These are phyloP conservation scores for Geotrichum bryndzae DNA, from an alignment of 1,139 yeast species.

Conservation along the genomic window DNA sequence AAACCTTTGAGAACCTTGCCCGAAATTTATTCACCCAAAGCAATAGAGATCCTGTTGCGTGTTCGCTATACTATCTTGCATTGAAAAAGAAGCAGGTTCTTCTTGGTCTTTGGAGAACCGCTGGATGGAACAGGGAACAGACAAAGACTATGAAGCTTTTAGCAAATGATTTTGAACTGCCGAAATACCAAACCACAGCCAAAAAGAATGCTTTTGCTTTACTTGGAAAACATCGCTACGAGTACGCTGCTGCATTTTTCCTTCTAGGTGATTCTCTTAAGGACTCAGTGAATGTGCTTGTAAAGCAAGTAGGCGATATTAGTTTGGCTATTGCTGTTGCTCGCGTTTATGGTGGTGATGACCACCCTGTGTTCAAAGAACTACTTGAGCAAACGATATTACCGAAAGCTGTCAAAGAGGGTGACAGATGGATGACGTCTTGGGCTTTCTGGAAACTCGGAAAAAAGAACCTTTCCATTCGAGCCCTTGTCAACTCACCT, in stretches of 20 bases:
- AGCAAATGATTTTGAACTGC: constrained; percentile 63
- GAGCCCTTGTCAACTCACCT: constrained; percentile 21
- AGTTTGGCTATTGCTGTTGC: constrained; percentile 77
- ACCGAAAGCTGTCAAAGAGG: constrained; percentile 52
- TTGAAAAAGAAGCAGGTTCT: constrained; percentile 70
- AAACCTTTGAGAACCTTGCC: constrained; percentile 62
- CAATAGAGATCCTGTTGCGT: constrained; percentile 63
- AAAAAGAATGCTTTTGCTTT: constrained; percentile 87
- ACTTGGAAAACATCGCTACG: constrained; percentile 76
- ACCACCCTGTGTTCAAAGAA: constrained; percentile 45
- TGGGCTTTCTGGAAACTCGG: constrained; percentile 70
- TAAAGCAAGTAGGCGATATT: constrained; percentile 59
- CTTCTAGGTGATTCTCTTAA: constrained; percentile 68
- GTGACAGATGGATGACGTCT: constrained; percentile 77
- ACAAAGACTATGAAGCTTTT: constrained; percentile 73
- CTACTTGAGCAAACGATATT: constrained; percentile 51
- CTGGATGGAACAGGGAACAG: constrained; percentile 73
- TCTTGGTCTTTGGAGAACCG: constrained; percentile 75
- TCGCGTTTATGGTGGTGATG: constrained; percentile 60
- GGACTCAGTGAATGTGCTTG: constrained; percentile 72
- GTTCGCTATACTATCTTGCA: constrained; percentile 74
- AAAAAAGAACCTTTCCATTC: constrained; percentile 22
- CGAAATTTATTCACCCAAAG: constrained; percentile 42
- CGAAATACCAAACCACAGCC: constrained; percentile 84
- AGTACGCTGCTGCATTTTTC: constrained; percentile 88